These are phyloP conservation scores for Amaranthus palmeri DNA, from an alignment of 148 eudicot species.

Conservation along the genomic window DNA sequence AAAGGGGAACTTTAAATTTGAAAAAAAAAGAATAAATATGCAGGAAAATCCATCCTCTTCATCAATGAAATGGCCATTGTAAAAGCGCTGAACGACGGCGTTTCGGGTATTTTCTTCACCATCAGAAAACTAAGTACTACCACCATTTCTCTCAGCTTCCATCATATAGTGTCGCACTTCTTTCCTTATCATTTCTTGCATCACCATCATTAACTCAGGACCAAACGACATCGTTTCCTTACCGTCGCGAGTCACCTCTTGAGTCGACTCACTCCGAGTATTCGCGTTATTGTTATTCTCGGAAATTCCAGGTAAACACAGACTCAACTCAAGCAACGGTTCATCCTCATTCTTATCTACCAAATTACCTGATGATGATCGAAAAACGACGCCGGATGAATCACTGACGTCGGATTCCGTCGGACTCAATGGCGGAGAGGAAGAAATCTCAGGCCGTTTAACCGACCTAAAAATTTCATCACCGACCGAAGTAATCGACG, in stretches of 20 bases:
- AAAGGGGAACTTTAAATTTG: neutral
- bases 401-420: slow-evolving; percentile 46
- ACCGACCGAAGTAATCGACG: neutral
- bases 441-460: slow-evolving; percentile 24
- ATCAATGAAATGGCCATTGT: slow-evolving; percentile 14
- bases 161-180: slow-evolving; percentile 50
- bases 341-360: slow-evolving; percentile 7
- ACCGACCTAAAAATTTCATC: slow-evolving; percentile 24
- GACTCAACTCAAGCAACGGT: slow-evolving; percentile 40
- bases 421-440: slow-evolving; percentile 20
- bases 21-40: neutral
- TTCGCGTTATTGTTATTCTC: neutral
- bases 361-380: neutral
- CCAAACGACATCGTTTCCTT: slow-evolving; percentile 30
- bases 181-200: slow-evolving; percentile 56
- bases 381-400: slow-evolving; percentile 9
- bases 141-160: slow-evolving; percentile 22
- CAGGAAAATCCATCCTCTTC: neutral
- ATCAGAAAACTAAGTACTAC: neutral
- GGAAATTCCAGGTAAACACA: slow-evolving; percentile 30
- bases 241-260: neutral
- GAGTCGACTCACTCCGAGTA: slow-evolving; percentile 1
- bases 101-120: slow-evolving; percentile 15
- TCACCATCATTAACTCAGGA: slow-evolving; percentile 37
- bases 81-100: slow-evolving; percentile 27